Evolutionary conservation across 345 rosid species (phyloP).

Genomic region (Eutrema yunnanense): DNA sequence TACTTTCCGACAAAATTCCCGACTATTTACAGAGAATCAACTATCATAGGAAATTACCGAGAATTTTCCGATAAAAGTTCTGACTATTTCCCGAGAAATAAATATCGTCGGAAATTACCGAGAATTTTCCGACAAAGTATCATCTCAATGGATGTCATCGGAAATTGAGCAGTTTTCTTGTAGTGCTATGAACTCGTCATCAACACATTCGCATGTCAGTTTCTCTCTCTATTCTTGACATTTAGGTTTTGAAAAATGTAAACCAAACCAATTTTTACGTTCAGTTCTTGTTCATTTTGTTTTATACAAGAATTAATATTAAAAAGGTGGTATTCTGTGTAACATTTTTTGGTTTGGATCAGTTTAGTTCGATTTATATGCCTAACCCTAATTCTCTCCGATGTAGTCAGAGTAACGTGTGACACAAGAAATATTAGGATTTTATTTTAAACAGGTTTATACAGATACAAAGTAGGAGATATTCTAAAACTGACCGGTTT

Average conservation of each 20-base stretch:
- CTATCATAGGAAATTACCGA: too few species aligned
- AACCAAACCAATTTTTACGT: background rate
- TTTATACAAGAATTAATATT: too few species aligned
- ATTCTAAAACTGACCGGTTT: slow-evolving; percentile 72
- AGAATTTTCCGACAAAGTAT: too few species aligned
- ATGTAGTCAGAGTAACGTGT: background rate
- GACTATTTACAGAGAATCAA: too few species aligned
- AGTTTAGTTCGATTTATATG: background rate
- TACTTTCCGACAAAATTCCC: too few species aligned
- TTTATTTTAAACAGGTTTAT: slow-evolving; percentile 41
- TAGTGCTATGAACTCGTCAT: slow-evolving; percentile 62
- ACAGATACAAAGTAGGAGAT: slow-evolving; percentile 85
- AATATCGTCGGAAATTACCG: too few species aligned
- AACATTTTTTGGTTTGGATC: too few species aligned
- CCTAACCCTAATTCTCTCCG: background rate
- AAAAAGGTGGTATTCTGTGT: too few species aligned
- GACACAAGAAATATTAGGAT: background rate
- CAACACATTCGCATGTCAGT: slow-evolving; percentile 76
- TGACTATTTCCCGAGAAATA: too few species aligned
- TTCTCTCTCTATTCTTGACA: background rate
- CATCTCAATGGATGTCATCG: too few species aligned
- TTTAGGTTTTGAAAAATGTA: background rate
- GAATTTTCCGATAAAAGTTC: too few species aligned
- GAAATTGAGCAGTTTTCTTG: too few species aligned
- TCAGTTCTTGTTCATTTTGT: background rate